Percentiles rank a stretch among this genome's conserved stretches.
These are phyloP conservation scores for Magnusiomyces magnusii DNA, from an alignment of 1,139 yeast genomes.

Conservation along the genomic window DNA sequence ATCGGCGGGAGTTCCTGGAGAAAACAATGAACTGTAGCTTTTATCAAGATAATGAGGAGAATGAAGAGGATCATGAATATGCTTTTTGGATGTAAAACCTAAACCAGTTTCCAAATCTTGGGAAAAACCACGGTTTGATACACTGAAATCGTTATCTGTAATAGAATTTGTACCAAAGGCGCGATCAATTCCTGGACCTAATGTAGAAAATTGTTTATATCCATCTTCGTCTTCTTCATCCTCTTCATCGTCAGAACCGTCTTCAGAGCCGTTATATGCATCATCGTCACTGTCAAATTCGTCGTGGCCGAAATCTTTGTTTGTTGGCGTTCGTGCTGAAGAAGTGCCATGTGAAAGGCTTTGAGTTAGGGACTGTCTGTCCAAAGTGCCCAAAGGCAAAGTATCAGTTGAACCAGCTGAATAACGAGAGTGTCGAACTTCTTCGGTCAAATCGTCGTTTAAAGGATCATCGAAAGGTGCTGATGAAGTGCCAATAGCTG, in stretches of 20 bases:
- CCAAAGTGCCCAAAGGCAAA: neutral
- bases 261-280: conserved; percentile 14
- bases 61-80: neutral
- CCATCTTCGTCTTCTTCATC: conserved; percentile 17
- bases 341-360: neutral
- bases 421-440: neutral
- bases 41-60: conserved; percentile 1
- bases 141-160: conserved; percentile 6
- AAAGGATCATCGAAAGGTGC: neutral
- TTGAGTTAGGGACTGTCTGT: neutral
- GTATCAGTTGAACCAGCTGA: neutral
- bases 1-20: neutral
- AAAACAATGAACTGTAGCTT: neutral
- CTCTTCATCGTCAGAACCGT: conserved; percentile 14
- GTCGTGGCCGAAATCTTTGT: conserved; percentile 1
- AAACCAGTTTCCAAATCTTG: conserved; percentile 6
- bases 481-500: conserved; percentile 9
- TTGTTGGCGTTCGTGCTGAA: conserved; percentile 2
- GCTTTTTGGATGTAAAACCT: neutral
- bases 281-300: conserved; percentile 14
- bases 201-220: conserved; percentile 2
- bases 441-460: neutral
- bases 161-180: conserved; percentile 4
- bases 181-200: neutral
- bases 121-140: neutral